A percentile compares a stretch with the other conserved stretches of the same genome.
phyloP scores from a whole-genome alignment of 208 protist genomes.

The Angomonas desouzai region DNA sequence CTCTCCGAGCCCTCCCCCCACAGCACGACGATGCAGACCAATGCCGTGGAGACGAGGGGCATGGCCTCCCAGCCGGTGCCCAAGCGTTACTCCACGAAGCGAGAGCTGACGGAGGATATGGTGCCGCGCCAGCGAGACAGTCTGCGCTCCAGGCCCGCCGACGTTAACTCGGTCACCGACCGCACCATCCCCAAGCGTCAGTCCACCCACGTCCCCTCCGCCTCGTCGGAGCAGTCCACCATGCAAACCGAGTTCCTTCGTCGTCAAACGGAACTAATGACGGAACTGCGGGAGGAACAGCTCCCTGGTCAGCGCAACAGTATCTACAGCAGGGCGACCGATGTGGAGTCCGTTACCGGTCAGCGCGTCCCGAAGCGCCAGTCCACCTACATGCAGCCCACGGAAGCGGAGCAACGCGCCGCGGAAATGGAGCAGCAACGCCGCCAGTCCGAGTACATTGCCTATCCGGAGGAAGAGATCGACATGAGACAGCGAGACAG shows the following conservation, averaged over 20 bases:
- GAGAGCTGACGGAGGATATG: constrained; percentile 1
- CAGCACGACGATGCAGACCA: neutral
- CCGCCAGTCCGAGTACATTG: neutral
- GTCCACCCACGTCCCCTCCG: neutral
- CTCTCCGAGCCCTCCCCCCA: neutral
- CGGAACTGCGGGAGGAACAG: constrained; percentile 3
- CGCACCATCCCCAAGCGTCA: constrained; percentile 1
- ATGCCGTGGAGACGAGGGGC: neutral
- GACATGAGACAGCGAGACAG: neutral
- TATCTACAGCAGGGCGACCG: neutral
- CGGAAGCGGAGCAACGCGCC: neutral
- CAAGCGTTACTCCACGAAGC: neutral
- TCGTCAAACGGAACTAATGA: neutral
- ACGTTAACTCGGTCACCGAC: neutral
- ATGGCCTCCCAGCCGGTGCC: neutral
- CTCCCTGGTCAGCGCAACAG: neutral
- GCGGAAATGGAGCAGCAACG: neutral
- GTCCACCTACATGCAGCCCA: neutral
- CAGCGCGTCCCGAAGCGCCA: neutral
- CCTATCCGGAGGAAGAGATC: neutral
- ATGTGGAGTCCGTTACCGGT: neutral
- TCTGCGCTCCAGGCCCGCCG: neutral
- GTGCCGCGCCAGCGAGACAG: neutral
- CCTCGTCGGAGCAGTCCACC: neutral
- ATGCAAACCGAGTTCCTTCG: constrained; percentile 4